These are phyloP conservation scores for Aquilaria malaccensis DNA, from an alignment of 345 rosid species.

Conservation along the genomic window DNA sequence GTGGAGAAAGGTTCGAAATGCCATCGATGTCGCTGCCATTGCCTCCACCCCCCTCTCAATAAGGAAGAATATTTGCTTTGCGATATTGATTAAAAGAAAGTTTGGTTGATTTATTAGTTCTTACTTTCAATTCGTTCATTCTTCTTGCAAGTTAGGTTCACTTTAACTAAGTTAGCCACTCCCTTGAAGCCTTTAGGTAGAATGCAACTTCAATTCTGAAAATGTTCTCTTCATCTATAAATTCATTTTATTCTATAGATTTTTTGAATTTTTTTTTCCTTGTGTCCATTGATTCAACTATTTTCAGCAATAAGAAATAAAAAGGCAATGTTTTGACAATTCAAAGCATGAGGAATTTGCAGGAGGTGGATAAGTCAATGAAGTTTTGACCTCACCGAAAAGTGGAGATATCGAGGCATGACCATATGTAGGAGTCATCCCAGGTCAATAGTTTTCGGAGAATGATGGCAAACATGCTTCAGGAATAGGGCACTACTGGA, in stretches of 20 bases:
- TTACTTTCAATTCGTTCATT: background rate
- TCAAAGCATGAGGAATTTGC: slow-evolving; percentile 69
- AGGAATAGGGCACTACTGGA: too few relatives aligned
- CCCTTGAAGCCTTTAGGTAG: slow-evolving; percentile 44
- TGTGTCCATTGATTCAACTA: slow-evolving; percentile 22
- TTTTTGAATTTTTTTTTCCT: background rate
- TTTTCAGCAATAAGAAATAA: slow-evolving; percentile 30
- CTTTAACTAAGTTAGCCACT: slow-evolving; percentile 52
- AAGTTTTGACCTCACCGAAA: slow-evolving; percentile 57
- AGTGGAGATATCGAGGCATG: slow-evolving; percentile 17
- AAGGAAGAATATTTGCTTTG: slow-evolving; percentile 29
- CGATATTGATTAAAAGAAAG: too few relatives aligned
- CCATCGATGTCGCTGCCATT: slow-evolving; percentile 26
- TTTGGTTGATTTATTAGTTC: too few relatives aligned
- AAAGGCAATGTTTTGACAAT: slow-evolving; percentile 40
- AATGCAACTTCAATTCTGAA: slow-evolving; percentile 31
- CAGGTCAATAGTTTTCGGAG: too few relatives aligned
- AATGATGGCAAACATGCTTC: too few relatives aligned
- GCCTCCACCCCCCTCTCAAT: slow-evolving; percentile 51
- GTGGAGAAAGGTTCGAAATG: slow-evolving; percentile 22
- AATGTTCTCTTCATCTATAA: background rate
- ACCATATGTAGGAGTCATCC: too few relatives aligned
- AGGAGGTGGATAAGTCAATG: slow-evolving; percentile 30
- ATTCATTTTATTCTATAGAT: background rate
- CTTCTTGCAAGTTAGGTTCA: slow-evolving; percentile 63